Percentiles rank a stretch among this genome's conserved stretches.
Evolutionary conservation across 306 rosid genomes (phyloP).

Genomic region (Rubus idaeus): DNA sequence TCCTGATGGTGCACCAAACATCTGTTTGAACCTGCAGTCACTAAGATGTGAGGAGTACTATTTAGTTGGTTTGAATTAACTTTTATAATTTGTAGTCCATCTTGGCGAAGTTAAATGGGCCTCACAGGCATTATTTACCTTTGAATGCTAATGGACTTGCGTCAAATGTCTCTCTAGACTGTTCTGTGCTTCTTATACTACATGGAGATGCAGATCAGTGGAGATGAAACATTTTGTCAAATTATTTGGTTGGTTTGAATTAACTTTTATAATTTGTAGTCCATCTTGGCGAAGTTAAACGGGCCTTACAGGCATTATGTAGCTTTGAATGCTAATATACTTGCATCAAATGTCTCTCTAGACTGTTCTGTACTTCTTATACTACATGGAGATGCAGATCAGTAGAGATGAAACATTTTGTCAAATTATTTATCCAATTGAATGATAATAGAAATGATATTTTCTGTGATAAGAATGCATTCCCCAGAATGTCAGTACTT

Average conservation of each 20-base stretch:
- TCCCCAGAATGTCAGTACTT: background rate
- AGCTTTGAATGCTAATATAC: conserved; percentile 44
- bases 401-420: conserved; percentile 43
- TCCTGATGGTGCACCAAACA: background rate
- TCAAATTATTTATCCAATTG: background rate
- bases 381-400: conserved; percentile 40
- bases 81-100: conserved; percentile 16
- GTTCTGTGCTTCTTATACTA: conserved; percentile 36
- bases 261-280: background rate
- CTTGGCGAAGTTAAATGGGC: conserved; percentile 40
- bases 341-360: conserved; percentile 40
- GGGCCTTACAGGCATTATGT: conserved; percentile 18
- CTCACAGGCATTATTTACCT: conserved; percentile 19
- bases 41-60: background rate
- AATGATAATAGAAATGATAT: background rate
- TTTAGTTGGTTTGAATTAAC: background rate
- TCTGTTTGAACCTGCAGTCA: background rate
- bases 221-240: conserved; percentile 39
- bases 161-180: conserved; percentile 47
- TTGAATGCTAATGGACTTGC: conserved; percentile 42
- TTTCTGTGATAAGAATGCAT: background rate
- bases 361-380: conserved; percentile 44
- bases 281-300: conserved; percentile 44
- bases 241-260: background rate
- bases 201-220: conserved; percentile 43